phyloP scores from a whole-genome alignment of 179 eudicot species.

The Amaranthus tricolor region DNA sequence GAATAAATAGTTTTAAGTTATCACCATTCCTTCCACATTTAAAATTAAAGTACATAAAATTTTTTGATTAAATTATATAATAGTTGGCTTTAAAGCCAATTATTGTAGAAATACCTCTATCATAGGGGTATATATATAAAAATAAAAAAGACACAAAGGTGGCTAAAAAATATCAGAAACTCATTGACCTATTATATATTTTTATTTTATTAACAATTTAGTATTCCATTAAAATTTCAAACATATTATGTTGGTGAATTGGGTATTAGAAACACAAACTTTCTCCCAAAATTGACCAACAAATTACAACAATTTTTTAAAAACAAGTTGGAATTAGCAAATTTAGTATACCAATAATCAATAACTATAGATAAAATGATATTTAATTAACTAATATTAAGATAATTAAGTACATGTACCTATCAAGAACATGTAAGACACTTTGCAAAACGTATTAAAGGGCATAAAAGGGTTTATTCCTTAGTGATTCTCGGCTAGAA shows the following conservation, averaged over 20 bases:
- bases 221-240: background rate
- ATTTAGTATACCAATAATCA: background rate
- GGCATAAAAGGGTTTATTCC: slow-evolving; percentile 34
- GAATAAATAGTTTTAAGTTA: too few relatives aligned
- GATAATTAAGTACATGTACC: slow-evolving; percentile 3
- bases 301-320: slow-evolving; percentile 1
- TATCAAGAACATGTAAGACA: slow-evolving; percentile 35
- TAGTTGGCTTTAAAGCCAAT: too few relatives aligned
- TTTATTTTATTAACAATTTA: background rate
- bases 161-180: too few relatives aligned
- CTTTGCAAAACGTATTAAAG: slow-evolving; percentile 14
- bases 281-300: slow-evolving; percentile 17
- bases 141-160: too few relatives aligned
- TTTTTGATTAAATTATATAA: too few relatives aligned
- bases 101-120: too few relatives aligned
- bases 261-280: background rate
- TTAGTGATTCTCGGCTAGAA: slow-evolving; percentile 22
- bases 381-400: background rate
- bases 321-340: slow-evolving; percentile 11
- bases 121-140: too few relatives aligned
- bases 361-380: background rate
- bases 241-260: background rate
- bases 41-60: too few relatives aligned
- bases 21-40: too few relatives aligned
- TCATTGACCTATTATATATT: too few relatives aligned